phyloP scores from a whole-genome alignment of 768 basidiomycete genomes.

The Boletus sp. region DNA sequence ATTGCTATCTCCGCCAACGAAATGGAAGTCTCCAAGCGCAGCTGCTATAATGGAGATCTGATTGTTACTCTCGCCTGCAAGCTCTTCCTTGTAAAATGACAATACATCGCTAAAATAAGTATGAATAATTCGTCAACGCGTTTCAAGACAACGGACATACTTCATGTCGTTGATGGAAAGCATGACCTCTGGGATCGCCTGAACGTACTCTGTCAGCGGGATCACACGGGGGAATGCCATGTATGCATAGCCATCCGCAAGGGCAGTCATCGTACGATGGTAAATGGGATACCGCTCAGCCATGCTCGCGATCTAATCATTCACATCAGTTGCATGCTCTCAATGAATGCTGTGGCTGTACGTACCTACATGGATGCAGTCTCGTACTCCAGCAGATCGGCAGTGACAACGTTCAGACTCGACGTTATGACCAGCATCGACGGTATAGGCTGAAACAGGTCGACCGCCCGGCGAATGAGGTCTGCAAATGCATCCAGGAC shows the following conservation, averaged over 20 bases:
- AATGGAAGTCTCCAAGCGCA: constrained; percentile 24
- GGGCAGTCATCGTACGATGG: neutral
- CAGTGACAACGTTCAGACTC: neutral
- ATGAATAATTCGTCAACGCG: neutral
- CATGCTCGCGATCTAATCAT: neutral
- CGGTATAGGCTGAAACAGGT: neutral
- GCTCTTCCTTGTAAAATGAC: neutral
- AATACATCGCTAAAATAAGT: constrained; percentile 10
- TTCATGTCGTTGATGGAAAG: constrained; percentile 30
- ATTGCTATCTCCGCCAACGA: constrained; percentile 21
- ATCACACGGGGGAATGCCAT: neutral
- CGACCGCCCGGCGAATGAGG: neutral
- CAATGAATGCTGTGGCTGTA: neutral
- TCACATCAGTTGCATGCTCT: too few species aligned
- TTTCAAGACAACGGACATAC: constrained; percentile 23
- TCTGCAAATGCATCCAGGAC: neutral
- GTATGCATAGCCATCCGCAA: neutral
- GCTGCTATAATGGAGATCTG: constrained; percentile 31
- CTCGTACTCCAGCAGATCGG: neutral
- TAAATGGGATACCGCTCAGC: too few species aligned
- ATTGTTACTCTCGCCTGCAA: constrained; percentile 29
- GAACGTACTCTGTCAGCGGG: neutral
- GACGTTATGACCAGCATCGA: neutral
- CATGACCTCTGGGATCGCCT: neutral
- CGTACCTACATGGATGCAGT: neutral